phyloP scores from a whole-genome alignment of 768 basidiomycete species.

The Suillus subaureus region DNA sequence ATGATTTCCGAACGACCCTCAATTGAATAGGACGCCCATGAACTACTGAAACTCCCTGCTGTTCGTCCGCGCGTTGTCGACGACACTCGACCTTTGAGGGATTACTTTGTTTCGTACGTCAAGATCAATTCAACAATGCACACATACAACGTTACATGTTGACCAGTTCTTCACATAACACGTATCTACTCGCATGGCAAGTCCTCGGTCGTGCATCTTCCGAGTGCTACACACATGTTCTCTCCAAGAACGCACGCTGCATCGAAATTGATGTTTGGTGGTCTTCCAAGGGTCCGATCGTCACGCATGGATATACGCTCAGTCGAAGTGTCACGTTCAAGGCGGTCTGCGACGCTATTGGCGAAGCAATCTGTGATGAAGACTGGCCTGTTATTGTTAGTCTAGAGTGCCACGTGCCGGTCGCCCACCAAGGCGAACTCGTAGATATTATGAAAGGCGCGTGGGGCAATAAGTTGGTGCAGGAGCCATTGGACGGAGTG shows the following conservation, averaged over 20 bases:
- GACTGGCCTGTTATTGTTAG: conserved; percentile 63
- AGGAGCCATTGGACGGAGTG: conserved; percentile 36
- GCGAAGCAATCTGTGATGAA: conserved; percentile 30
- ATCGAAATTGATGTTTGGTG: conserved; percentile 75
- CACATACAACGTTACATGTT: not conserved
- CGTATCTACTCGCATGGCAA: conserved; percentile 62
- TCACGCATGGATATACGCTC: conserved; percentile 65
- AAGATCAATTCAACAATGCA: not conserved
- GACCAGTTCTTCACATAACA: conserved; percentile 64
- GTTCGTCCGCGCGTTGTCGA: conserved; percentile 36
- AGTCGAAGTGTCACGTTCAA: conserved; percentile 53
- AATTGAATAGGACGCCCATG: conserved; percentile 23
- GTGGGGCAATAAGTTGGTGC: conserved; percentile 56
- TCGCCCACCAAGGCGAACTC: conserved; percentile 52
- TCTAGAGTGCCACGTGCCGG: conserved; percentile 63
- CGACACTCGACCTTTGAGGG: conserved; percentile 49
- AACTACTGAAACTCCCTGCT: conserved; percentile 39
- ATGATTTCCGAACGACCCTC: conserved; percentile 2
- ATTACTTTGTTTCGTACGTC: conserved; percentile 55
- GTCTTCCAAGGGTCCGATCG: conserved; percentile 51
- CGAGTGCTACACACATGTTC: conserved; percentile 55
- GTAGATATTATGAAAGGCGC: conserved; percentile 51
- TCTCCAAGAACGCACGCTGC: conserved; percentile 53
- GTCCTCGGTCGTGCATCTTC: conserved; percentile 56
- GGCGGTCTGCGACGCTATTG: conserved; percentile 56